A percentile compares a stretch with the other conserved stretches of the same genome.
phyloP scores from a whole-genome alignment of 129 eudicot species.

The Flaveria trinervia region DNA sequence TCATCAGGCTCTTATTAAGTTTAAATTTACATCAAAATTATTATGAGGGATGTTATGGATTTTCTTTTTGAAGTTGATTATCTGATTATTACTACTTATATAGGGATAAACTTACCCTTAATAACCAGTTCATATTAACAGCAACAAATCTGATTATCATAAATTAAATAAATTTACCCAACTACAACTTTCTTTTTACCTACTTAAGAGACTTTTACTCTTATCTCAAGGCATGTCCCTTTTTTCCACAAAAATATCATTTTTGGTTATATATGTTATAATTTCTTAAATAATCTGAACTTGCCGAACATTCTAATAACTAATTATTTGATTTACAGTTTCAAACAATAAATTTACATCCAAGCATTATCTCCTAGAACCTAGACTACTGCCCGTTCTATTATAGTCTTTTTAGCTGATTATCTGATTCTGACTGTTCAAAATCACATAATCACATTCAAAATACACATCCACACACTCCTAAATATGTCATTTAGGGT shows the following conservation, averaged over 20 bases:
- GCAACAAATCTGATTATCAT: neutral
- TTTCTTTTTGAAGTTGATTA: neutral
- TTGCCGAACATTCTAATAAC: neutral
- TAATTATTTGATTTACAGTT: neutral
- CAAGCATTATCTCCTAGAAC: neutral
- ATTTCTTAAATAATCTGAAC: neutral
- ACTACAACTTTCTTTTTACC: neutral
- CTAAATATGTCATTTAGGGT: constrained; percentile 16
- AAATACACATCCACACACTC: neutral
- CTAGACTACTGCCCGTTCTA: neutral
- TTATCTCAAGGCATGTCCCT: neutral
- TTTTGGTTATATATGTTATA: neutral
- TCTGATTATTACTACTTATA: neutral
- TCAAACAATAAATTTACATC: neutral
- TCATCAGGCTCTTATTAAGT: neutral
- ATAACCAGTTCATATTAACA: neutral
- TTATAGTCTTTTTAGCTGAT: neutral
- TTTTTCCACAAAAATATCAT: neutral
- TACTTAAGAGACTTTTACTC: neutral
- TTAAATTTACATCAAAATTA: neutral
- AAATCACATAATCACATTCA: neutral
- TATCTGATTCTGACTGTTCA: neutral
- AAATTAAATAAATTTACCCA: neutral
- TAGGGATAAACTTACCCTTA: neutral
- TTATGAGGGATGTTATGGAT: neutral